A percentile compares a stretch with the other conserved stretches of the same genome.
phyloP scores from a whole-genome alignment of 2,329 filamentous ascomycete genomes.

The Whalleya microplaca region DNA sequence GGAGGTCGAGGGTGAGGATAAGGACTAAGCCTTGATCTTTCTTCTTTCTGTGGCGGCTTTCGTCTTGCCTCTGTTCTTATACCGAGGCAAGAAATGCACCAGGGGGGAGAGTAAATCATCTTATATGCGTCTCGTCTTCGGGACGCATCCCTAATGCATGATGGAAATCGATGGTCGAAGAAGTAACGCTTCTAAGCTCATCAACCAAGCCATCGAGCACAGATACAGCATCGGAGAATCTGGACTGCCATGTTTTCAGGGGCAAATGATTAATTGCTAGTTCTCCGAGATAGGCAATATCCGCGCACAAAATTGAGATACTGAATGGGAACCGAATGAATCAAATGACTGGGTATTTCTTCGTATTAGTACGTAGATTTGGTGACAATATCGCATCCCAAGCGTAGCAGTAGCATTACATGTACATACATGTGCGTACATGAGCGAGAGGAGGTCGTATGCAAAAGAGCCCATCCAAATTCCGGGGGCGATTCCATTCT shows the following conservation, averaged over 20 bases:
- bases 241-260: too few species aligned
- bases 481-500: neutral
- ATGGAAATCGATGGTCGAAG: too few species aligned
- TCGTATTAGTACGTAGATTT: neutral
- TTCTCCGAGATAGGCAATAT: neutral
- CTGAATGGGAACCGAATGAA: neutral
- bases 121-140: neutral
- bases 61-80: neutral
- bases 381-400: neutral
- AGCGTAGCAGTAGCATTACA: too few species aligned
- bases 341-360: neutral
- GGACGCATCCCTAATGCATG: neutral
- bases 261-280: too few species aligned
- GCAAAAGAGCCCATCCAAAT: neutral
- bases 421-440: neutral
- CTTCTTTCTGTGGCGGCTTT: neutral
- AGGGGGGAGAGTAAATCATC: neutral
- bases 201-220: too few species aligned
- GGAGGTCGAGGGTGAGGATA: neutral
- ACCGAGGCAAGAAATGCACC: too few species aligned
- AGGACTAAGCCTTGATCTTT: neutral
- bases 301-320: neutral
- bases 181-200: too few species aligned
- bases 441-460: slow-evolving; percentile 6
- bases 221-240: too few species aligned